Evolutionary conservation across 2,329 filamentous ascomycete genomes (phyloP), one percentile per base, ranked within the genome.

Genomic region (Sordariomycetes sp.): DNA sequence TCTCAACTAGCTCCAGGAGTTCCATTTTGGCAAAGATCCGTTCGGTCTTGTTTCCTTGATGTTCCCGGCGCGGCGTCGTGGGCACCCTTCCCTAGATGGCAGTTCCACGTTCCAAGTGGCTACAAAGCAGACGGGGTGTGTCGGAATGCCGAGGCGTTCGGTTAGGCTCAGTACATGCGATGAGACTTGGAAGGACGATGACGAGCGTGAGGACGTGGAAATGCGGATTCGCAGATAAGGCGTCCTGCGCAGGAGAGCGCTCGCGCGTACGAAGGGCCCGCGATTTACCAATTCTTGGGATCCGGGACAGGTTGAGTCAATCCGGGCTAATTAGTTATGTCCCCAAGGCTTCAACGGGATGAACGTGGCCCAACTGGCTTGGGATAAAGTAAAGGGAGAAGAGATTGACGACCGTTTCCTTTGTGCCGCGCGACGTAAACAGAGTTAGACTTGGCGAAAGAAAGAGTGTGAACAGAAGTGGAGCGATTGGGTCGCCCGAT

Each of bases 1-100:
- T 80, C 61, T 84, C 80, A 61, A 84, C 81, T 62, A 85, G 72
- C 68, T 84, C 81, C 70, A 84, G 76, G 63, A 85, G 76, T 70
- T 84, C 82, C 82, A 85, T 84, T 59, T 67, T 35, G 55, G n/a
- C n/a, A 50, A 24, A 20, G 10, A 2, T 8, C 12, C 45, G n/a
- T n/a, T 8, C 17, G 12, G 20, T 12, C 10, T 6, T 24, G 12
- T 20, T 8, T 24, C 10, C 20, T 22, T 20, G 12, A 20, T 50
- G 20, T 10, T 22, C 12, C 12, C n/a, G 45, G 12, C 20, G 6
- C 1, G 45, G 20, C 22, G 20, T 24, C 22, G 45, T 12, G 45
- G 24, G n/a, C 22, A 24, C 45, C 15, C 22, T 13, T 5, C 8
- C 20, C 45, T 22, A 5, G n/a, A 7, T 20, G 45, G 6, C 45